Percentiles rank a stretch among this genome's conserved stretches.
These are phyloP conservation scores for Diutina sp. DNA, from an alignment of 1,139 yeast species.

Conservation along the genomic window DNA sequence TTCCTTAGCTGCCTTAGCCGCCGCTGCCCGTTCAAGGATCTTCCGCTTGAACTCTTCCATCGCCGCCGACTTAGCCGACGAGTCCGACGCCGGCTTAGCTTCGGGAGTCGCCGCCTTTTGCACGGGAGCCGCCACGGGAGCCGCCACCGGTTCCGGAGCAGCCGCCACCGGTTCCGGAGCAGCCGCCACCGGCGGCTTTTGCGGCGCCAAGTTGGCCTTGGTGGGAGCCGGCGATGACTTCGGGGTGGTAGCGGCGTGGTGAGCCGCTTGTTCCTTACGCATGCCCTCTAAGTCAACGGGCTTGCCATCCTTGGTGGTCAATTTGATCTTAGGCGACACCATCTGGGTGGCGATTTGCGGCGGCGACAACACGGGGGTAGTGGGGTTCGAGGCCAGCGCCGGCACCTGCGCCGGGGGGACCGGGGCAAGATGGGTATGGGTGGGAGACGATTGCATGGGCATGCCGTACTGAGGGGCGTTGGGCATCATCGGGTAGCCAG, in stretches of 20 bases:
- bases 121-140: slow-evolving; percentile 7
- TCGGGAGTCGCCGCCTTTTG: slow-evolving; percentile 6
- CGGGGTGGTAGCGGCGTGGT: slow-evolving; percentile 10
- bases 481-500: slow-evolving; percentile 6
- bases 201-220: background rate
- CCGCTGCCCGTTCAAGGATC: slow-evolving; percentile 10
- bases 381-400: slow-evolving; percentile 7
- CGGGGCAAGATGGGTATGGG: slow-evolving; percentile 2
- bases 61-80: slow-evolving; percentile 7
- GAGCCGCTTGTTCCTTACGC: slow-evolving; percentile 13
- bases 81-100: slow-evolving; percentile 8
- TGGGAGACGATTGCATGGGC: background rate
- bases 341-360: slow-evolving; percentile 4
- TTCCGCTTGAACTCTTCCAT: slow-evolving; percentile 14
- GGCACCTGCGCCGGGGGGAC: slow-evolving; percentile 9
- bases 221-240: slow-evolving; percentile 6
- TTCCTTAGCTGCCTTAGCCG: slow-evolving; percentile 8
- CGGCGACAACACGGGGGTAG: slow-evolving; percentile 1
- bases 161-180: background rate
- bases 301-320: slow-evolving; percentile 36
- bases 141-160: slow-evolving; percentile 3
- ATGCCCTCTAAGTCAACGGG: slow-evolving; percentile 33
- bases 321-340: slow-evolving; percentile 15
- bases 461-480: background rate
- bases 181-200: background rate